A percentile compares a stretch with the other conserved stretches of the same genome.
Evolutionary conservation across 352 stramenopile species (phyloP).

Genomic region (Peronospora farinosa): DNA sequence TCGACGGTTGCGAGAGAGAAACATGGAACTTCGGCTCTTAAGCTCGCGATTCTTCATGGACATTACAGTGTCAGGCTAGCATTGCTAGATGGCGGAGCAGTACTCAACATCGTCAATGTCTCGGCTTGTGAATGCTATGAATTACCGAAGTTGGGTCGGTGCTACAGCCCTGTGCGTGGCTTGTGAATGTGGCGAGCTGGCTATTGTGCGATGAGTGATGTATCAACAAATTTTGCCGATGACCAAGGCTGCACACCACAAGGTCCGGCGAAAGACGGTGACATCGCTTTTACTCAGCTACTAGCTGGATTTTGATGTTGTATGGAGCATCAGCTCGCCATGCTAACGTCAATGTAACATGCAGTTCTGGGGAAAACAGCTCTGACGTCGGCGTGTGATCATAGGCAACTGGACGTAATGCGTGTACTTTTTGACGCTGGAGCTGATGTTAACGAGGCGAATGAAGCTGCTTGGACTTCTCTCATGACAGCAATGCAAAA

Average conservation of each 20-base stretch:
- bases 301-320: too few relatives aligned
- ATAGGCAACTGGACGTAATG: too few relatives aligned
- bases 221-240: slow-evolving; percentile 19
- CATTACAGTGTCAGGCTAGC: slow-evolving; percentile 11
- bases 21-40: slow-evolving; percentile 22
- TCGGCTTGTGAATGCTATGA: slow-evolving; percentile 16
- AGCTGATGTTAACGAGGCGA: too few relatives aligned
- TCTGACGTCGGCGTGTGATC: too few relatives aligned
- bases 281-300: too few relatives aligned
- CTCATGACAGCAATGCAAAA: too few relatives aligned
- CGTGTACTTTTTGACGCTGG: too few relatives aligned
- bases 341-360: too few relatives aligned
- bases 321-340: too few relatives aligned
- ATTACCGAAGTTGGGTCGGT: slow-evolving; percentile 14
- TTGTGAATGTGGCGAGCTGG: slow-evolving; percentile 11
- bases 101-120: slow-evolving; percentile 12
- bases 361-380: too few relatives aligned
- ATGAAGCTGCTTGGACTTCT: too few relatives aligned
- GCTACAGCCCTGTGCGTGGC: slow-evolving; percentile 18
- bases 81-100: slow-evolving; percentile 22
- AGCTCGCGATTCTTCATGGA: slow-evolving; percentile 16
- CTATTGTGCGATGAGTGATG: slow-evolving; percentile 12
- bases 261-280: too few relatives aligned
- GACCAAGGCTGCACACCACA: slow-evolving; percentile 24
- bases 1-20: slow-evolving; percentile 14